Evolutionary conservation across 345 rosid species (phyloP).

Genomic region (Eucalyptus regnans): DNA sequence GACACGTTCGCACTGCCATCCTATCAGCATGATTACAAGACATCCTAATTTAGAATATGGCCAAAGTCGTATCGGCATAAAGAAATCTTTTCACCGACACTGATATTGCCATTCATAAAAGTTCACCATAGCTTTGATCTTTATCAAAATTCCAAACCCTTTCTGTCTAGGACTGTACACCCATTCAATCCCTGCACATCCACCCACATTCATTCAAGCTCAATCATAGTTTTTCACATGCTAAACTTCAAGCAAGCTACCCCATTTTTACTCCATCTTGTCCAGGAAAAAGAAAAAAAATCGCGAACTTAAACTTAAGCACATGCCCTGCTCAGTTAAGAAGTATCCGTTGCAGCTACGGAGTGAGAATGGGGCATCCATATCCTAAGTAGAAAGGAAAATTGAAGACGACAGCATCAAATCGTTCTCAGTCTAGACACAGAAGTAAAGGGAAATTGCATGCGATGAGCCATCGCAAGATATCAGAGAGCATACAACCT

Average conservation of each 20-base stretch:
- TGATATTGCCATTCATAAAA: not conserved
- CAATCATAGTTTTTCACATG: not conserved
- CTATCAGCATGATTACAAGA: not conserved
- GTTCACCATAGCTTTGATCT: not conserved
- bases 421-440: not conserved
- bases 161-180: not conserved
- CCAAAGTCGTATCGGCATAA: accelerated
- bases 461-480: not conserved
- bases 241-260: not conserved
- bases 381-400: not conserved
- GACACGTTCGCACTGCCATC: not conserved
- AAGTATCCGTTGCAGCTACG: not conserved
- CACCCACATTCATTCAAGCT: not conserved
- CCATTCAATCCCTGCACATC: not conserved
- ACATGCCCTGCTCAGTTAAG: not conserved
- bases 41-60: not conserved
- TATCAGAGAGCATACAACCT: not conserved
- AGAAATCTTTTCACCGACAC: not conserved
- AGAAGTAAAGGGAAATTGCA: not conserved
- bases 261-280: not conserved
- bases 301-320: not conserved
- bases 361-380: not conserved
- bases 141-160: not conserved
- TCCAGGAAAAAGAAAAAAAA: not conserved
- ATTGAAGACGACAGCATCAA: not conserved